These are phyloP conservation scores for Excoecaria agallocha DNA, from an alignment of 345 rosid species.

Conservation along the genomic window DNA sequence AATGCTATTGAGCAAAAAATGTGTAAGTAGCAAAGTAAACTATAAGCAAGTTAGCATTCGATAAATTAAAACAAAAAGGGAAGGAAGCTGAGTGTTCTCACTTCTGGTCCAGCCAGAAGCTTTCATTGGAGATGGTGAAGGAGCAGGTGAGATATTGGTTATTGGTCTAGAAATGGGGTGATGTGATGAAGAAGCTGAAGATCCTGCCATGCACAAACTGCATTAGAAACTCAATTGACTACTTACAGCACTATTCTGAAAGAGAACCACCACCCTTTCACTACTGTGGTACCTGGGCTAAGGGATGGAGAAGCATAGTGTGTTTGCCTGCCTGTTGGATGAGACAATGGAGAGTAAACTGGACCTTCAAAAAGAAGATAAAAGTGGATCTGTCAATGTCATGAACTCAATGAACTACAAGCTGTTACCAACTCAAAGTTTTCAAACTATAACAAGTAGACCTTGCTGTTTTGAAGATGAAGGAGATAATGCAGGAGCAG, in stretches of 20 bases:
- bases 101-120: constrained; percentile 43
- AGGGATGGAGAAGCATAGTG: constrained; percentile 49
- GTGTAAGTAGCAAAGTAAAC: constrained; percentile 1
- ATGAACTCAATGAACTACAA: neutral
- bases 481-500: constrained; percentile 51
- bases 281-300: constrained; percentile 41
- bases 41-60: neutral
- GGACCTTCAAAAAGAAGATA: constrained; percentile 41
- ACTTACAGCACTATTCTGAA: constrained; percentile 2
- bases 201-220: constrained; percentile 20
- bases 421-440: neutral
- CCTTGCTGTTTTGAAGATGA: constrained; percentile 44
- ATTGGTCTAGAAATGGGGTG: constrained; percentile 36
- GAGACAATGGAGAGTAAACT: constrained; percentile 34
- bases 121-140: constrained; percentile 52
- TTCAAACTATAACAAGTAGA: constrained; percentile 13
- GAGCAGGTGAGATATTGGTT: constrained; percentile 37
- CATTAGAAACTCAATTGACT: constrained; percentile 21
- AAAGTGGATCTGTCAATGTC: neutral
- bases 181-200: constrained; percentile 40
- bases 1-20: constrained; percentile 21
- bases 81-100: constrained; percentile 26
- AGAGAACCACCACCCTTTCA: constrained; percentile 9
- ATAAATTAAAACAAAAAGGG: neutral
- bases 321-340: constrained; percentile 31